These are phyloP conservation scores for Acer saccharum DNA, from an alignment of 345 rosid genomes.

Conservation along the genomic window DNA sequence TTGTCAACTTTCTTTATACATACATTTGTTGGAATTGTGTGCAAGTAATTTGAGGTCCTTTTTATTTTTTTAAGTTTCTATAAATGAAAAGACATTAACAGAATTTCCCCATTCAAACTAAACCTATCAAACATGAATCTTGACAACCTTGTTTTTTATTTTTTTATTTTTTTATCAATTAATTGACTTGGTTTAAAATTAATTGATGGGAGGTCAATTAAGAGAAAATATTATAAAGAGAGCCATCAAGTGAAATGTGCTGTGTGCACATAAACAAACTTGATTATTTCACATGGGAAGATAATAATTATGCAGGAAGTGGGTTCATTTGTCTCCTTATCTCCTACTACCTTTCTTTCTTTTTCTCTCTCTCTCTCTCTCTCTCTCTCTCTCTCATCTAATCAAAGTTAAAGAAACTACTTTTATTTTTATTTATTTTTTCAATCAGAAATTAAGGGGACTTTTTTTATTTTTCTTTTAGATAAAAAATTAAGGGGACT, in stretches of 20 bases:
- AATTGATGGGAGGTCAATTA: not conserved
- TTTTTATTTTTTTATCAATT: no score
- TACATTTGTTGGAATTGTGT: not conserved
- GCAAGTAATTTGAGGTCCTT: not conserved
- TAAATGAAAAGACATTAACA: not conserved
- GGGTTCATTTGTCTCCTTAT: constrained; percentile 17
- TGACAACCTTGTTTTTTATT: no score
- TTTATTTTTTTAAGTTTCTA: not conserved
- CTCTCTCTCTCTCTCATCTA: not conserved
- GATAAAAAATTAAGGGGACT: no score
- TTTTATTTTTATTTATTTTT: no score
- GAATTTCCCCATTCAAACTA: not conserved
- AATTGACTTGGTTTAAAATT: not conserved
- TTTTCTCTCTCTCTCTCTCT: no score
- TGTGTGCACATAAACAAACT: not conserved
- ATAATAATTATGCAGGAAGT: constrained; percentile 10
- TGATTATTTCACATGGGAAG: constrained; percentile 18
- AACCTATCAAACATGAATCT: no score
- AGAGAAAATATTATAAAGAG: not conserved
- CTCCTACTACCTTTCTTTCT: not conserved
- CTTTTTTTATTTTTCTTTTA: no score
- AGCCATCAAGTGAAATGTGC: not conserved
- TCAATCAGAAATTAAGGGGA: no score
- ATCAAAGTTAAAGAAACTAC: not conserved
- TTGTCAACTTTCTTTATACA: not conserved